Evolutionary conservation across 805 yeast genomes (phyloP), one percentile per base, ranked within the genome.

Genomic region (Kuraishia ogatae): DNA sequence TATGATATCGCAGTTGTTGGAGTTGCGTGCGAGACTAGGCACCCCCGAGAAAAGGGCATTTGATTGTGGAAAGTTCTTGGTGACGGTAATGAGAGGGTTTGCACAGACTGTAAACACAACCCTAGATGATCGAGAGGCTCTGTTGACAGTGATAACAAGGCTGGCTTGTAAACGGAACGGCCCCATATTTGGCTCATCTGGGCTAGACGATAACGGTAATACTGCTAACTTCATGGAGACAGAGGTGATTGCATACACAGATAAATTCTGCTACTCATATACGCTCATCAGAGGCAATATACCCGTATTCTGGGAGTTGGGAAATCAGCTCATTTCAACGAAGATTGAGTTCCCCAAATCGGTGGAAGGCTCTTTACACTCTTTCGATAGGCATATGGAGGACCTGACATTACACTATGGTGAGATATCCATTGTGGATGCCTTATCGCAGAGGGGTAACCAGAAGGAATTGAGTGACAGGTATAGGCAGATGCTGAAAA

Each of bases 131-230:
- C 68, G 66, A 28, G 73, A 70, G 29, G 75, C 74, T 0, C 61
- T 77, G 53, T 57, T 81, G 43, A 78, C 84, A 0, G 68, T 81
- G 11, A 76, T 81, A 11, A 73, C 83, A 2, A 80, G 78, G 59
- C 85, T 81, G 58, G 71, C 77, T 29, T 77, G 83, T 56, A 58
- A 54, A 13, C 43, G 61, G 15, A 66, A 66, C 43, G 83, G 83
- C 0, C 74, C 77, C 0, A 8, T 48, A 13, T 80, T 80, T 62
- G 85, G 85, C 1, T 80, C 80, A 29, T 77, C 78, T 71, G 82
- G 85, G 39, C 72, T 80, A 60, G 85, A 81, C 61, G 85, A 81
- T 57, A 77, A 77, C 48, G 83, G 84, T 1, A 71, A 73, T 22
- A 81, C 73, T 15, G 71, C 83, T 2, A 79, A 80, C 60, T 80